Base-by-base conservation (phyloP, 176 grass and related monocot genomes). In the Oryza meyeriana region DNA sequence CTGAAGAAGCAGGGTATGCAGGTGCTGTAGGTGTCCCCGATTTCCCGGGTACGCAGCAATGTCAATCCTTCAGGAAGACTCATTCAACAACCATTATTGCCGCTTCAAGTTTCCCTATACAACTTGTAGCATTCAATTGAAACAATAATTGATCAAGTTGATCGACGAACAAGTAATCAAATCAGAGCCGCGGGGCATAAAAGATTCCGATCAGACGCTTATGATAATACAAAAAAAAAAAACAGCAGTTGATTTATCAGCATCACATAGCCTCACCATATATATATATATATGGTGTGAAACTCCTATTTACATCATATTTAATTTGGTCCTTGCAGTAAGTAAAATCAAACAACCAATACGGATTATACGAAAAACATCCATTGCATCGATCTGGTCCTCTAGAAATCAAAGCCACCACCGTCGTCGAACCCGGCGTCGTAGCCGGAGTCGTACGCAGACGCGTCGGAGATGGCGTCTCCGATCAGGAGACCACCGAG, bases 341-440 rank as follows among this genome's bases (percentile, higher is more conserved):
- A 1, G 24, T 26, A 30, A 61, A 44, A 4, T 33, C 34, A 25
- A 44, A 1, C 14, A 30, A 44, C 39, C 1, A 61, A n/a, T n/a
- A 74, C n/a, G 10, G 10, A 32, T 24, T 5, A 16, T 44, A 81
- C 55, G 14, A 17, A 61, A 63, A n/a, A n/a, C n/a, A 33, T 66
- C 13, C 28, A 8, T 9, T 8, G 71, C 50, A 55, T 45, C 18
- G 55, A 55, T 57, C 31, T 14, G 24, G 27, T 72, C 12, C 26
- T 41, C 79, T 95, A 95, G 86, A 95, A 95, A 48, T 92, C 90
- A 16, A 92, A 95, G 40, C 93, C 90, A 3, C 79, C 89, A 2
- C 84, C 90, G 83, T 92, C 84, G 29, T 88, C 85, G 78, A 86
- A 95, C 17, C 90, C 93, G 1, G 11, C 89, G 61, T 90, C 87